Conservation (phyloP, 2,329 filamentous ascomycete species). For the Triangularia setosa region DNA sequence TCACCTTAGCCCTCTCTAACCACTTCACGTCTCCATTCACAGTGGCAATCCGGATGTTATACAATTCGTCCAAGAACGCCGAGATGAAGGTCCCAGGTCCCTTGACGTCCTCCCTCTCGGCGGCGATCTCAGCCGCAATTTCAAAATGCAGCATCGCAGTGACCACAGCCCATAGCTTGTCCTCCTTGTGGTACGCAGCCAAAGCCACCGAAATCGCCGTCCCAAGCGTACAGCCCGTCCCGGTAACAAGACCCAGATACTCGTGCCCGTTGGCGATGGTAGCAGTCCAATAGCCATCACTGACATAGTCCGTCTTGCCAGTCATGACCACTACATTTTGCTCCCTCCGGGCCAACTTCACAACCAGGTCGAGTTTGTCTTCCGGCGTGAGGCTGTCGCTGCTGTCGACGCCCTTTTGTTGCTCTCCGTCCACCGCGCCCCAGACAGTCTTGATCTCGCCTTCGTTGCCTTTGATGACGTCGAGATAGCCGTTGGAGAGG, state of each 20-base stretch:
- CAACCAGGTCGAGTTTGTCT: constrained; percentile 58
- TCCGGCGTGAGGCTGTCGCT: constrained; percentile 48
- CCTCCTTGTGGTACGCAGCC: constrained; percentile 52
- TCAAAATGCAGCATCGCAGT: constrained; percentile 76
- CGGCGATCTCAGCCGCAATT: constrained; percentile 64
- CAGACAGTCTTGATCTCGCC: constrained; percentile 75
- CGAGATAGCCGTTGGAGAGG: constrained; percentile 70
- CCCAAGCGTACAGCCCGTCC: constrained; percentile 81
- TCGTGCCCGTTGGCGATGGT: constrained; percentile 73
- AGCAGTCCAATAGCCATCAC: constrained; percentile 66
- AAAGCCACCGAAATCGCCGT: constrained; percentile 75
- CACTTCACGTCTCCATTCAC: constrained; percentile 46
- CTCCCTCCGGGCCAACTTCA: constrained; percentile 62
- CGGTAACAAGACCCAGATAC: constrained; percentile 66
- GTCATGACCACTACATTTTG: constrained; percentile 77
- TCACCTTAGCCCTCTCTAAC: constrained; percentile 35
- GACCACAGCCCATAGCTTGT: constrained; percentile 69
- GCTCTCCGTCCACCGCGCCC: constrained; percentile 35
- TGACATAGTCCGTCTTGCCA: constrained; percentile 71
- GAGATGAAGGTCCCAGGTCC: constrained; percentile 87
- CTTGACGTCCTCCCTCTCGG: constrained; percentile 56
- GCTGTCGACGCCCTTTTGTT: constrained; percentile 84
- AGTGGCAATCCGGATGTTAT: constrained; percentile 45
- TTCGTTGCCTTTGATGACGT: constrained; percentile 92
- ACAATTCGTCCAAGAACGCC: constrained; percentile 73